Conservation (phyloP, 306 rosid species). For the Datisca glomerata region DNA sequence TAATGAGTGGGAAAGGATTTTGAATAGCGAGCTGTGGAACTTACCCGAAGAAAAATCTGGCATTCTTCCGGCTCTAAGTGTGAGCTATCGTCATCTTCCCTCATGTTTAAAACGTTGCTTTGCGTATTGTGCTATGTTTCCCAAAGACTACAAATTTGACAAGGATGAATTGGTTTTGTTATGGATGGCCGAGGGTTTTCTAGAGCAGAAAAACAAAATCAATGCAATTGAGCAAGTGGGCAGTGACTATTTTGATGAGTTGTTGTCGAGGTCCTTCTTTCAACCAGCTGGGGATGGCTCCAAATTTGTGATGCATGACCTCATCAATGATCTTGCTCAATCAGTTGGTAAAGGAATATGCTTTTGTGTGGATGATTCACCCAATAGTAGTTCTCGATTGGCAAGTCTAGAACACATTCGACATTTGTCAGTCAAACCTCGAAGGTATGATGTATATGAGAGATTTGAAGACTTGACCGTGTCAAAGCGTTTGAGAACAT, state of each 20-base stretch:
- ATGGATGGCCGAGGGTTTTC: conserved; percentile 23
- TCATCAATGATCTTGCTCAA: conserved; percentile 11
- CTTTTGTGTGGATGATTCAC: background rate
- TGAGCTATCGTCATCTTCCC: too few species aligned
- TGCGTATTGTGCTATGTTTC: conserved; percentile 10
- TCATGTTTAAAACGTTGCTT: conserved; percentile 11
- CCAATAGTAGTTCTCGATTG: too few species aligned
- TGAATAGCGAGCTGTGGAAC: too few species aligned
- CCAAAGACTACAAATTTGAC: conserved; percentile 6
- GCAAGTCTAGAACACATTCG: background rate
- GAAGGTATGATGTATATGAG: background rate
- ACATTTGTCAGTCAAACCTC: background rate
- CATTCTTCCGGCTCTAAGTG: too few species aligned
- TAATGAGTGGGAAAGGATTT: too few species aligned
- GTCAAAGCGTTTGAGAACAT: background rate
- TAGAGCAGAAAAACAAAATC: background rate
- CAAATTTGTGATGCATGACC: conserved; percentile 14
- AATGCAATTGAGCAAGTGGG: conserved; percentile 7
- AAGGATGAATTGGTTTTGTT: conserved; percentile 1
- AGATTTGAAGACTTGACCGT: background rate
- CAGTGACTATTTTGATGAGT: too few species aligned
- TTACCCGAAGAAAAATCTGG: too few species aligned
- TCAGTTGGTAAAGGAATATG: conserved; percentile 4
- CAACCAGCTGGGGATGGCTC: background rate
- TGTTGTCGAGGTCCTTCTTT: conserved; percentile 15